These are phyloP conservation scores for Colletotrichum aenigma DNA, from an alignment of 2,329 filamentous ascomycete species.

Conservation along the genomic window DNA sequence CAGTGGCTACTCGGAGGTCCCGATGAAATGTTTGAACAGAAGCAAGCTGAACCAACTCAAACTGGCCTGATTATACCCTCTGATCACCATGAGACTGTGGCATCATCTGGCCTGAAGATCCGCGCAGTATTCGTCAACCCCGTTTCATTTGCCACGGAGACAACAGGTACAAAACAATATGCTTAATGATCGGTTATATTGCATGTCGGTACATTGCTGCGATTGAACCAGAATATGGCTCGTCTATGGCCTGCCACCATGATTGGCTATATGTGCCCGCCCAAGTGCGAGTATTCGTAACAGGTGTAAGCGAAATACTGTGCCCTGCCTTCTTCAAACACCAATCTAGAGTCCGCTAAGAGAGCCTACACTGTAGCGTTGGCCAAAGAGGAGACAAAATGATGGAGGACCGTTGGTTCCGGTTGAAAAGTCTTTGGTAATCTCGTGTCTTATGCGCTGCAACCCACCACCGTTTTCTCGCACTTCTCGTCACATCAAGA, in stretches of 20 bases:
- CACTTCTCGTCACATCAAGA: neutral
- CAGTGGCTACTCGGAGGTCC: neutral
- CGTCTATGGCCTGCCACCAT: neutral
- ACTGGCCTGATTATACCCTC: neutral
- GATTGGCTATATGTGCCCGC: neutral
- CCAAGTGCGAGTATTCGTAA: neutral
- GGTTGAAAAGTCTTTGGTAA: neutral
- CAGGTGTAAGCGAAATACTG: neutral
- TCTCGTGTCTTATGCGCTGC: neutral
- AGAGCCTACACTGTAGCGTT: neutral
- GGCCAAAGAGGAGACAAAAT: neutral
- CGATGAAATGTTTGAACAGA: neutral
- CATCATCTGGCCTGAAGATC: neutral
- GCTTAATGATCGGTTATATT: neutral
- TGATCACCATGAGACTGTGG: neutral
- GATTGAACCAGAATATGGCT: neutral
- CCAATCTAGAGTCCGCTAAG: neutral
- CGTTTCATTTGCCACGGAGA: neutral
- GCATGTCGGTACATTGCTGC: neutral
- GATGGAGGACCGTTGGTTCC: neutral
- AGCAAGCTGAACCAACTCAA: neutral
- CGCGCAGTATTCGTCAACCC: neutral
- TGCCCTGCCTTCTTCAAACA: no score
- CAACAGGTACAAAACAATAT: neutral
- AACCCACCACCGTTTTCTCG: neutral